Evolutionary conservation across 257 asterid species (phyloP).

Genomic region (Penstemon eatonii): DNA sequence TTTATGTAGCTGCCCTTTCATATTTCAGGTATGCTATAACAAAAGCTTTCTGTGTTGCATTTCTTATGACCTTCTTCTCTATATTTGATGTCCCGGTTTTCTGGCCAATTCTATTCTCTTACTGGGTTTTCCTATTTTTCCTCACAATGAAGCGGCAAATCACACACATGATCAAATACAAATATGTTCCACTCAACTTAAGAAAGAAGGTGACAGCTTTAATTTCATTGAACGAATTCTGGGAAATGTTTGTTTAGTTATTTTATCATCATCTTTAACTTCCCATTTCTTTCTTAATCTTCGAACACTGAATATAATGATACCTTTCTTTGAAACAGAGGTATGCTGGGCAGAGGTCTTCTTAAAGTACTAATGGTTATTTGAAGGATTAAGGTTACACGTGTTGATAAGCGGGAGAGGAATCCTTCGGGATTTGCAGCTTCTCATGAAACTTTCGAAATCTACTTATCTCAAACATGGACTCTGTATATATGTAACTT

Average conservation of each 20-base stretch:
- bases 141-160: slow-evolving; percentile 91
- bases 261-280: not conserved
- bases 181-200: slow-evolving; percentile 67
- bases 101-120: slow-evolving; percentile 85
- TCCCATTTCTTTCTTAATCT: not conserved
- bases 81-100: slow-evolving; percentile 86
- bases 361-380: slow-evolving; percentile 35
- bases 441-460: slow-evolving; percentile 6
- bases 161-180: slow-evolving; percentile 82
- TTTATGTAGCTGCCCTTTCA: slow-evolving; percentile 3
- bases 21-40: slow-evolving; percentile 84
- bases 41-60: slow-evolving; percentile 84
- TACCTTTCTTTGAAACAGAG: slow-evolving; percentile 37
- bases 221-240: slow-evolving; percentile 16
- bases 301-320: slow-evolving; percentile 3
- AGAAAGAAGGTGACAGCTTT: slow-evolving; percentile 76
- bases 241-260: slow-evolving; percentile 11
- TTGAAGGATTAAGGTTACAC: slow-evolving; percentile 29
- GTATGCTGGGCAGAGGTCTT: slow-evolving; percentile 39
- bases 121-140: slow-evolving; percentile 77
- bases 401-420: not conserved
- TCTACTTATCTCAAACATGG: slow-evolving; percentile 17
- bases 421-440: not conserved
- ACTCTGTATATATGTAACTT: slow-evolving; percentile 9
- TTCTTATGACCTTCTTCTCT: slow-evolving; percentile 76